Evolutionary conservation across 768 basidiomycete genomes (phyloP), one percentile per base, ranked within the genome.

Genomic region (Xerocomellus chrysenteron): DNA sequence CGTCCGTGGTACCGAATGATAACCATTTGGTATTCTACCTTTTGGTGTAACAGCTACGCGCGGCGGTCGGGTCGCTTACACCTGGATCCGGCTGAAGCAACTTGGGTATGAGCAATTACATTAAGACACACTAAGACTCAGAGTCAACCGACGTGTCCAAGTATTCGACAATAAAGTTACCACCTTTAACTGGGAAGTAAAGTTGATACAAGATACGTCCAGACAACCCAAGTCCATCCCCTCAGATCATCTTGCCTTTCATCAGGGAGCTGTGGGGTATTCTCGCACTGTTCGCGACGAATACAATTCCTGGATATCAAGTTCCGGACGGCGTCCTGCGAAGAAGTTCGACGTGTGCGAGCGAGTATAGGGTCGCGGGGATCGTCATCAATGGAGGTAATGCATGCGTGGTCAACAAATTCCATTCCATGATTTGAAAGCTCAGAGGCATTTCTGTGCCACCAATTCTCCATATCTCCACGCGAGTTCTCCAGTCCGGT

Each of bases 401-500:
- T 64, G 54, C 73, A 74, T 21, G 66, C 73, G 5, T 74, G 68
- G 16, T 62, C 65, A 47, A 43, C 42, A 21, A 75, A 74, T 9
- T 50, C 44, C 73, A 74, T 68, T 39, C 57, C 59, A 42, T 57
- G 35, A 16, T 35, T 28, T 16, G 55, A 50, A 16, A 74, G 66
- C 2, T 59, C 60, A 4, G 32, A 26, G 5, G 40, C 55, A 7
- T 74, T 75, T 37, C 48, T 61, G n/a, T 36, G 24, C 74, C 74
- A 74, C 73, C 74, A 74, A 10, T 32, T 19, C 44, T 75, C 73
- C 74, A 75, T 75, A 12, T 63, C 62, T 44, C 45, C 64, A 24
- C 59, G 56, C 30, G 70, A 54, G 21, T 73, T 64, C 53, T 77
- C 78, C 32, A 79, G 68, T 30, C 73, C 74, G 2, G 76, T 78